Percentiles rank a stretch among this genome's conserved stretches.
These are phyloP conservation scores for Coemansia sp. DNA, from an alignment of 192 early-diverging fungal genomes.

Conservation along the genomic window DNA sequence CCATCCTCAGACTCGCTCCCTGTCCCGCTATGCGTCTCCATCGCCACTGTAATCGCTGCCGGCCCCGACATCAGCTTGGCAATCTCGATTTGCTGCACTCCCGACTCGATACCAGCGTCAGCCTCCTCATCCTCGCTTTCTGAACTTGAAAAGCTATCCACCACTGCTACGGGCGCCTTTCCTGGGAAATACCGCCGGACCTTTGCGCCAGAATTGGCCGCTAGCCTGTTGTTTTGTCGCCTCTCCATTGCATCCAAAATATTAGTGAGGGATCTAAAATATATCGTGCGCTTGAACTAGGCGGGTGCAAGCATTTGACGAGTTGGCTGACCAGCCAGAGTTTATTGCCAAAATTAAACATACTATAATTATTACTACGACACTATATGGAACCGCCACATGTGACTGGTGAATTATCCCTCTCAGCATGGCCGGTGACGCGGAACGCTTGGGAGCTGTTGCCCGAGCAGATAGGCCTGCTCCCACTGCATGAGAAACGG, in stretches of 20 bases:
- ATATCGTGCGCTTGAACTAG: too few species aligned
- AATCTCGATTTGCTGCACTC: slow-evolving; percentile 9
- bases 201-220: slow-evolving; percentile 37
- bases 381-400: too few species aligned
- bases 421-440: neutral
- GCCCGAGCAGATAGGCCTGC: slow-evolving; percentile 14
- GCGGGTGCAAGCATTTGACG: too few species aligned
- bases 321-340: too few species aligned
- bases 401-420: too few species aligned
- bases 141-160: slow-evolving; percentile 27
- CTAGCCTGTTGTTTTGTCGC: slow-evolving; percentile 3
- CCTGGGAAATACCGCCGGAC: slow-evolving; percentile 51
- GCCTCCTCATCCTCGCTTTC: slow-evolving; percentile 26
- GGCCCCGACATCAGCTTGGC: neutral
- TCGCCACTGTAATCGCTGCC: neutral
- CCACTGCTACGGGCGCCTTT: slow-evolving; percentile 29
- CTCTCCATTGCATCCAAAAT: slow-evolving; percentile 4
- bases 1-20: slow-evolving; percentile 19
- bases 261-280: too few species aligned
- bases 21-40: neutral
- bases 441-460: slow-evolving; percentile 22
- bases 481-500: slow-evolving; percentile 33
- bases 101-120: neutral
- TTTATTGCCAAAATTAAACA: too few species aligned
- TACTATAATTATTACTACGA: too few species aligned